A percentile compares a stretch with the other conserved stretches of the same genome.
Conservation (phyloP, 2,329 filamentous ascomycete species). For the Phaeosphaeria sp. region DNA sequence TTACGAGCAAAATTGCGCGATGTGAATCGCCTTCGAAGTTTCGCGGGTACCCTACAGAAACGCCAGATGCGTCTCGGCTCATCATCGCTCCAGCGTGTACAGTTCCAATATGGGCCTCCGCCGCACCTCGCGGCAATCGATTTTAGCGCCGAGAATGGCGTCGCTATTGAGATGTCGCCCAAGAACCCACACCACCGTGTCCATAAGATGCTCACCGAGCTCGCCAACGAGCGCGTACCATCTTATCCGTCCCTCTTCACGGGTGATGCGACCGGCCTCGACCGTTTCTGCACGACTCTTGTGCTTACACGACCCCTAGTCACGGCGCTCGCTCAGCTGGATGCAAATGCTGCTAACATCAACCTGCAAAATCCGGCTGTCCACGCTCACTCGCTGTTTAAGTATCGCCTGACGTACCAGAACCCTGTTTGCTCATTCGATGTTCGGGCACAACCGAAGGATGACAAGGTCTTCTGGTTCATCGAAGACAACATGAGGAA, state of each 20-base stretch:
- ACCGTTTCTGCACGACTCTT: slow-evolving; percentile 65
- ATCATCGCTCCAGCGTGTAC: slow-evolving; percentile 64
- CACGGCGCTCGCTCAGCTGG: slow-evolving; percentile 66
- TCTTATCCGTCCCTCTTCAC: slow-evolving; percentile 64
- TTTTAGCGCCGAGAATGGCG: slow-evolving; percentile 56
- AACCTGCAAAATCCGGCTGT: slow-evolving; percentile 35
- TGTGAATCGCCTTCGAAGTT: slow-evolving; percentile 74
- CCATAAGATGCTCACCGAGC: slow-evolving; percentile 63
- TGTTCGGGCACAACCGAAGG: slow-evolving; percentile 40
- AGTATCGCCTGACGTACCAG: slow-evolving; percentile 50
- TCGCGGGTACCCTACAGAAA: slow-evolving; percentile 69
- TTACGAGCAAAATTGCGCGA: slow-evolving; percentile 68
- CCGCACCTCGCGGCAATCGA: slow-evolving; percentile 63
- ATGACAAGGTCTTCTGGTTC: slow-evolving; percentile 46
- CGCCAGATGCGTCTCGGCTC: slow-evolving; percentile 64
- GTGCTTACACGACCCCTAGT: slow-evolving; percentile 69
- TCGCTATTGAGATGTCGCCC: slow-evolving; percentile 66
- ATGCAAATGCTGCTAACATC: slow-evolving; percentile 53
- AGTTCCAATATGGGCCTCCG: slow-evolving; percentile 70
- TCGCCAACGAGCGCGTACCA: slow-evolving; percentile 66
- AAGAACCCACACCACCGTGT: slow-evolving; percentile 73
- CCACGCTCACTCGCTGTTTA: slow-evolving; percentile 42
- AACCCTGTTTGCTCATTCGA: slow-evolving; percentile 51
- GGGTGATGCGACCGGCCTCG: slow-evolving; percentile 56
- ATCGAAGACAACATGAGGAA: slow-evolving; percentile 43